phyloP scores from a whole-genome alignment of 768 basidiomycete genomes.

The Mycena metata region DNA sequence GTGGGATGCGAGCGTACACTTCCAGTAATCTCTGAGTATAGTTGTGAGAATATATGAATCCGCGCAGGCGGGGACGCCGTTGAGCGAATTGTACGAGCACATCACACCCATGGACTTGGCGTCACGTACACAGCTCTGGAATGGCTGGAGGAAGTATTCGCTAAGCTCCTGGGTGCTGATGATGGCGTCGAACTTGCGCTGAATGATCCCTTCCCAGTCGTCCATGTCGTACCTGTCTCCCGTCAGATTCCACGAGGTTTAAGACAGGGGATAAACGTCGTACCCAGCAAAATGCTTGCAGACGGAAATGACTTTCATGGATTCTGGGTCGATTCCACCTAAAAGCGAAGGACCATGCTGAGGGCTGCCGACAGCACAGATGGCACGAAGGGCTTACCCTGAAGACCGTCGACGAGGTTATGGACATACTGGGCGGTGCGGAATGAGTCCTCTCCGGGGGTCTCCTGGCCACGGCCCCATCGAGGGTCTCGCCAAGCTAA shows the following conservation, averaged over 20 bases:
- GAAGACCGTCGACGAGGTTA: slow-evolving; percentile 66
- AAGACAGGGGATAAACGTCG: slow-evolving; percentile 48
- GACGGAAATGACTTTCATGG: slow-evolving; percentile 65
- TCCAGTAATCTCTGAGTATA: slow-evolving; percentile 66
- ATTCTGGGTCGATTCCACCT: slow-evolving; percentile 64
- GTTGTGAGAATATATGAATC: slow-evolving; percentile 65
- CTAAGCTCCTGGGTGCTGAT: slow-evolving; percentile 67
- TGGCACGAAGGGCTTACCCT: too few relatives aligned
- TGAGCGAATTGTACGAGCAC: slow-evolving; percentile 68
- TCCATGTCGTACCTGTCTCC: slow-evolving; percentile 48
- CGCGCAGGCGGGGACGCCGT: slow-evolving; percentile 70
- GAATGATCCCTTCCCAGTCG: slow-evolving; percentile 64
- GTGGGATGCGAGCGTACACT: slow-evolving; percentile 36
- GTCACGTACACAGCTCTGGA: slow-evolving; percentile 71
- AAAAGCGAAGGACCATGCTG: too few relatives aligned
- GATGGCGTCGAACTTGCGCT: slow-evolving; percentile 65
- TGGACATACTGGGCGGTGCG: slow-evolving; percentile 67
- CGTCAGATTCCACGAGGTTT: too few relatives aligned
- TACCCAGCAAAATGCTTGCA: slow-evolving; percentile 75
- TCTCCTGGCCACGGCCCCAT: slow-evolving; percentile 71
- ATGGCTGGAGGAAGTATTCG: slow-evolving; percentile 66
- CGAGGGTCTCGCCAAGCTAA: slow-evolving; percentile 63
- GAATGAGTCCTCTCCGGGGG: slow-evolving; percentile 71
- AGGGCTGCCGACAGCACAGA: too few relatives aligned
- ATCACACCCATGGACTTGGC: slow-evolving; percentile 51